phyloP scores from a whole-genome alignment of 768 basidiomycete genomes.

The Agaricus subrufescens region DNA sequence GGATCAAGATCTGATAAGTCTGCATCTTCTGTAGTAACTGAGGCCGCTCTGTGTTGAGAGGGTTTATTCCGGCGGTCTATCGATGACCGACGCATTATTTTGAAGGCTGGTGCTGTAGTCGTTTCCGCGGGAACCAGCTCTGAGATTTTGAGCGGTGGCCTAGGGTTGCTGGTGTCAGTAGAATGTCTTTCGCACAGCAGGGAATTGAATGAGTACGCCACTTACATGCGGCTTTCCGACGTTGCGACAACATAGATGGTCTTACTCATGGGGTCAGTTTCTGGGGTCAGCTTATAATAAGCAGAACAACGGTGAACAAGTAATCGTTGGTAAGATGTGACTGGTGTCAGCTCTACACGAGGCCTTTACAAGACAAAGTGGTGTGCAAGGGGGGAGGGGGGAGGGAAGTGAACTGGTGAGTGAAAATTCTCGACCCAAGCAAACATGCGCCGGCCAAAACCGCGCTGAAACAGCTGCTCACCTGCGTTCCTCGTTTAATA shows the following conservation, averaged over 20 bases:
- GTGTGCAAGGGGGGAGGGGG: background rate
- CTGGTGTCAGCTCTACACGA: constrained; percentile 62
- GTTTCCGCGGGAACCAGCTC: constrained; percentile 78
- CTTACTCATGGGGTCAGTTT: constrained; percentile 62
- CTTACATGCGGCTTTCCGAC: constrained; percentile 73
- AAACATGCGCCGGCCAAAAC: constrained; percentile 1
- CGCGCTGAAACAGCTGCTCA: constrained; percentile 30
- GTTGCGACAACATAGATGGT: constrained; percentile 53
- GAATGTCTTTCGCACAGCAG: constrained; percentile 10
- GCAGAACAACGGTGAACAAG: constrained; percentile 83
- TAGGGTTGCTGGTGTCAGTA: constrained; percentile 24
- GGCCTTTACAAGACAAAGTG: constrained; percentile 31
- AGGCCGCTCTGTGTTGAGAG: constrained; percentile 61
- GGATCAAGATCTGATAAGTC: constrained; percentile 78
- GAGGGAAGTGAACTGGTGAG: constrained; percentile 7
- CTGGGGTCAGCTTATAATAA: constrained; percentile 72
- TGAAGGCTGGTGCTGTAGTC: constrained; percentile 69
- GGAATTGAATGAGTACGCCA: constrained; percentile 12
- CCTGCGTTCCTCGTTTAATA: constrained; percentile 68
- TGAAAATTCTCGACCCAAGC: background rate
- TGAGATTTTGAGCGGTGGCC: constrained; percentile 63
- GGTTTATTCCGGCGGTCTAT: constrained; percentile 53
- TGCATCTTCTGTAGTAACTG: constrained; percentile 69
- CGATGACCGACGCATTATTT: constrained; percentile 76
- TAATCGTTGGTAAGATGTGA: constrained; percentile 79